phyloP scores from a whole-genome alignment of 805 yeast genomes.

The Schwanniomyces sp. region DNA sequence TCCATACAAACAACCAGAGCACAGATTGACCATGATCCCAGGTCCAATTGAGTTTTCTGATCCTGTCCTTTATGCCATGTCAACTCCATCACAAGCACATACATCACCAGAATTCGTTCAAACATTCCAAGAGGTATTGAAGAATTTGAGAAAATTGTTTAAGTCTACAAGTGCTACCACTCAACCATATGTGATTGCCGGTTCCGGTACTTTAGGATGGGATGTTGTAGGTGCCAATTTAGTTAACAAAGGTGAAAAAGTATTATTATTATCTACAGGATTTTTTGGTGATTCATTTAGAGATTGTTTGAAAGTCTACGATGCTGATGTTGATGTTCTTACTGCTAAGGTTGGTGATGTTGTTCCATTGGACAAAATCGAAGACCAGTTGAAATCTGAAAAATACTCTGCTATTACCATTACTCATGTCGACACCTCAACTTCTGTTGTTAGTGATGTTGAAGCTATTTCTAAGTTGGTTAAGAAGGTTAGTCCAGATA shows the following conservation, averaged over 20 bases:
- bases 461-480: slow-evolving; percentile 61
- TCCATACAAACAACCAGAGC: slow-evolving; percentile 42
- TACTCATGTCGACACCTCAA: slow-evolving; percentile 96
- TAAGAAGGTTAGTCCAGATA: slow-evolving; percentile 67
- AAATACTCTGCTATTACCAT: slow-evolving; percentile 72
- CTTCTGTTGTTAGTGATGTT: slow-evolving; percentile 84
- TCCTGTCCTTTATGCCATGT: slow-evolving; percentile 74
- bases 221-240: slow-evolving; percentile 83
- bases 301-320: slow-evolving; percentile 69
- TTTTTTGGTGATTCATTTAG: slow-evolving; percentile 84
- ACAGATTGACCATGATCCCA: slow-evolving; percentile 63
- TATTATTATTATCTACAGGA: slow-evolving; percentile 85
- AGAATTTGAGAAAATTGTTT: slow-evolving; percentile 71
- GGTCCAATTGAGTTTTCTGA: slow-evolving; percentile 88
- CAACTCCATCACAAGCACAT: slow-evolving; percentile 85
- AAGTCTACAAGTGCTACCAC: slow-evolving; percentile 60
- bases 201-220: slow-evolving; percentile 96
- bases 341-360: slow-evolving; percentile 74
- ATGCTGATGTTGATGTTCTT: slow-evolving; percentile 71
- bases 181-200: slow-evolving; percentile 81
- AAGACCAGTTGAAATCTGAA: slow-evolving; percentile 49
- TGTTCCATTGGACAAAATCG: slow-evolving; percentile 58
- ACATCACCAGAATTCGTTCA: slow-evolving; percentile 80
- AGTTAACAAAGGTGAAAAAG: slow-evolving; percentile 62
- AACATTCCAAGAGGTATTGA: slow-evolving; percentile 68